Conservation (phyloP, 768 basidiomycete genomes). For the Lactarius indigo region DNA sequence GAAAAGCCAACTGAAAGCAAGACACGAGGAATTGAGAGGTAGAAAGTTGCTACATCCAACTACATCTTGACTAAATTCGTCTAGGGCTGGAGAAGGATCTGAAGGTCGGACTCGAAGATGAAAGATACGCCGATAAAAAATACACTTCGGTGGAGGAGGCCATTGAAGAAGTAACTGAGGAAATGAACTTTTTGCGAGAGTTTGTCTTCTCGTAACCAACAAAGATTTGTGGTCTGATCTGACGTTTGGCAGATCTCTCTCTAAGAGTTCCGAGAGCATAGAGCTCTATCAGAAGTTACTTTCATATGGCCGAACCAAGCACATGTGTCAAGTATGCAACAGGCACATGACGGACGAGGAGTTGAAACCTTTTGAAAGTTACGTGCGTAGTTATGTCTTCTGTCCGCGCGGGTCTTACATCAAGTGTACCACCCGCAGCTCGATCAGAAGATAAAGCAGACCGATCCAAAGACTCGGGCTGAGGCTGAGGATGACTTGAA, state of each 20-base stretch:
- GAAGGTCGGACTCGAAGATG: conserved; percentile 34
- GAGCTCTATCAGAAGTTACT: conserved; percentile 55
- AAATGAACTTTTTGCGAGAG: conserved; percentile 46
- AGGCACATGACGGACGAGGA: conserved; percentile 58
- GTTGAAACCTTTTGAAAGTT: conserved; percentile 61
- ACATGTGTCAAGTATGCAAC: conserved; percentile 74
- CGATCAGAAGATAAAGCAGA: conserved; percentile 55
- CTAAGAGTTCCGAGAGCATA: conserved; percentile 35
- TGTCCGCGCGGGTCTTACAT: neutral
- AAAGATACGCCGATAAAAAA: conserved; percentile 2
- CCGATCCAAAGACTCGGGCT: conserved; percentile 45
- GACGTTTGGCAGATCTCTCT: conserved; percentile 29
- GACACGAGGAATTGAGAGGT: conserved; percentile 65
- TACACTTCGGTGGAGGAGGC: conserved; percentile 46
- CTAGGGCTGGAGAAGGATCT: conserved; percentile 50
- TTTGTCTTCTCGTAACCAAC: conserved; percentile 29
- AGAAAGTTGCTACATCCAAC: conserved; percentile 23
- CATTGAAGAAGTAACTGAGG: conserved; percentile 42
- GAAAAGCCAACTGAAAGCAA: conserved; percentile 57
- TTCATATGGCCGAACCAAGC: conserved; percentile 54
- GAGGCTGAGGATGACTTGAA: conserved; percentile 45
- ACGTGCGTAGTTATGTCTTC: conserved; percentile 27
- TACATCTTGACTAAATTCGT: neutral
- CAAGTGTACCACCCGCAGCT: conserved; percentile 43
- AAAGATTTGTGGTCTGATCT: conserved; percentile 5